phyloP scores from a whole-genome alignment of 1,284 basidiomycete genomes.

The Puccinia brachypodii region DNA sequence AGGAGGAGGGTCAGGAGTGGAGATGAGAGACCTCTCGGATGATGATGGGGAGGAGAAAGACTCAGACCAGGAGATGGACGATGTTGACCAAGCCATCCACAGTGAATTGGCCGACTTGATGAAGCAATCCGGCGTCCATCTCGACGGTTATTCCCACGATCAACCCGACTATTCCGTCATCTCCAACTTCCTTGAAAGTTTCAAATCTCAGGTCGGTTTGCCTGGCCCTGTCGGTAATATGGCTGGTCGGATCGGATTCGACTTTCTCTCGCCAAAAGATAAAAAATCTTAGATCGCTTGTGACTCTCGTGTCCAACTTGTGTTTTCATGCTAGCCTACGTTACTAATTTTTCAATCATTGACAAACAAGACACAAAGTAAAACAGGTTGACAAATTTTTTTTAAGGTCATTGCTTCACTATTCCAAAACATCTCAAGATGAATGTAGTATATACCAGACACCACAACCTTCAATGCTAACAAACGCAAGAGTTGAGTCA shows the following conservation, averaged over 20 bases:
- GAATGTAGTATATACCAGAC: too few relatives aligned
- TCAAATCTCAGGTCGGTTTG: slow-evolving; percentile 79
- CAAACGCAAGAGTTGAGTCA: too few relatives aligned
- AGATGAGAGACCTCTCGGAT: slow-evolving; percentile 23
- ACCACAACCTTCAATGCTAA: too few relatives aligned
- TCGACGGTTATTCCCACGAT: slow-evolving; percentile 58
- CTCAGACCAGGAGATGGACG: slow-evolving; percentile 63
- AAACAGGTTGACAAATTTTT: too few relatives aligned
- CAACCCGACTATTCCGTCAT: slow-evolving; percentile 81
- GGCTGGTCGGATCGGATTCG: slow-evolving; percentile 70
- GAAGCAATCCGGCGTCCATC: slow-evolving; percentile 60
- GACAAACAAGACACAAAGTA: too few relatives aligned
- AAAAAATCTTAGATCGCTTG: neutral
- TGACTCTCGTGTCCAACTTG: neutral
- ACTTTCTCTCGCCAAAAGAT: neutral
- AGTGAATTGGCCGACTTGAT: slow-evolving; percentile 72
- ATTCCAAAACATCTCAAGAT: too few relatives aligned
- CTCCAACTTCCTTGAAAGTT: slow-evolving; percentile 92
- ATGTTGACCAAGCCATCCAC: slow-evolving; percentile 78
- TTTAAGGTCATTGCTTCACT: too few relatives aligned
- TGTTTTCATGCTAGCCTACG: neutral
- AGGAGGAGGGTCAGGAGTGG: neutral
- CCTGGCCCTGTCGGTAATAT: slow-evolving; percentile 86
- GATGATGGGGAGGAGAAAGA: slow-evolving; percentile 55
- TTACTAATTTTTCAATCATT: too few relatives aligned